These are phyloP conservation scores for Colletotrichum paranaense DNA, from an alignment of 2,329 filamentous ascomycete species.

Conservation along the genomic window DNA sequence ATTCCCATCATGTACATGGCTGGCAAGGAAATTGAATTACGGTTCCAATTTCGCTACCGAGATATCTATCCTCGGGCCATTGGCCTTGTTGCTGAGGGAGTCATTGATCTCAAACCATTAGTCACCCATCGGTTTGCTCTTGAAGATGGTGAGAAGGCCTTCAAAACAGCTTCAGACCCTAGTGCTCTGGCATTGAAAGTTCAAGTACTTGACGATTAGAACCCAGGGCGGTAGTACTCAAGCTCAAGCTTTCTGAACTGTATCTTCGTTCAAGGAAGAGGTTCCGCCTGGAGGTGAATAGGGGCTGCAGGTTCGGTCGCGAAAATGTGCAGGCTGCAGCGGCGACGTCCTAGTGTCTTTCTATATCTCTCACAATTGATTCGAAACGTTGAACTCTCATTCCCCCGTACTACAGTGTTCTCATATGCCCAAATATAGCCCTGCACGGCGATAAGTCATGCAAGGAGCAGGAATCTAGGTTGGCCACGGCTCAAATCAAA, in stretches of 20 bases:
- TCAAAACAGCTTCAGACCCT: slow-evolving; percentile 30
- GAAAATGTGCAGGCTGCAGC: too few species aligned
- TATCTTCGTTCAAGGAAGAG: too few species aligned
- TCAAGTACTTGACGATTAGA: slow-evolving; percentile 35
- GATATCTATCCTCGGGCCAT: slow-evolving; percentile 54
- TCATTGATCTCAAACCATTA: slow-evolving; percentile 44
- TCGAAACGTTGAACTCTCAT: background rate
- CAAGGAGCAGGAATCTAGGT: background rate
- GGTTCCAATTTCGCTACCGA: slow-evolving; percentile 51
- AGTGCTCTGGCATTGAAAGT: slow-evolving; percentile 32
- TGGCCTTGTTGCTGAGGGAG: slow-evolving; percentile 45
- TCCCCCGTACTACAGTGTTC: background rate
- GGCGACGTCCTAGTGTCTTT: too few species aligned
- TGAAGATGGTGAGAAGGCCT: slow-evolving; percentile 47
- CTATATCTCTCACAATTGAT: background rate
- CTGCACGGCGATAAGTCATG: too few species aligned
- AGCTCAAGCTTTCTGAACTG: too few species aligned
- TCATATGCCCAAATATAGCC: too few species aligned
- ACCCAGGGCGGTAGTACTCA: background rate
- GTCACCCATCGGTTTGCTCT: slow-evolving; percentile 47
- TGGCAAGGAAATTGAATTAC: slow-evolving; percentile 47
- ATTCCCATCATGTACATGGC: slow-evolving; percentile 50
- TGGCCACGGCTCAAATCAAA: background rate
- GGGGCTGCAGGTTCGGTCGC: too few species aligned
- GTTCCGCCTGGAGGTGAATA: too few species aligned